phyloP scores from a whole-genome alignment of 148 eudicot species.

The Mesembryanthemum crystallinum region DNA sequence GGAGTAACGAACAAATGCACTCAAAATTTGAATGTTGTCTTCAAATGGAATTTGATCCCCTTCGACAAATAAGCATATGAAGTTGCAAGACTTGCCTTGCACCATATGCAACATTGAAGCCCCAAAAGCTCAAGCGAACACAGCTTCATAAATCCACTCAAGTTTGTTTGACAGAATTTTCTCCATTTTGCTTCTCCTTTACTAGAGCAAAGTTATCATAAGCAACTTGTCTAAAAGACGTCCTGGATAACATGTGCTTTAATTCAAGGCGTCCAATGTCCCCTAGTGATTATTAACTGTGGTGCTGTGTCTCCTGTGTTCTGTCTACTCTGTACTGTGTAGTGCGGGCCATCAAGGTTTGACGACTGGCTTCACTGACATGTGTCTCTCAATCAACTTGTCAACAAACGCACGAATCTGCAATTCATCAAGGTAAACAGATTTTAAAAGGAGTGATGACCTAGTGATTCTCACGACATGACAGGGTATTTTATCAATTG shows the following conservation, averaged over 20 bases:
- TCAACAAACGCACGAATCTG: slow-evolving; percentile 99
- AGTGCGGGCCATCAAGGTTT: slow-evolving; percentile 42
- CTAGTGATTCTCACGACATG: neutral
- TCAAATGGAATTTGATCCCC: slow-evolving; percentile 17
- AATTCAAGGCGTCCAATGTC: slow-evolving; percentile 7
- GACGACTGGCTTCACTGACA: slow-evolving; percentile 50
- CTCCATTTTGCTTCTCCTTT: neutral
- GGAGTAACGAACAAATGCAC: slow-evolving; percentile 31
- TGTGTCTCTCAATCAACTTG: slow-evolving; percentile 81
- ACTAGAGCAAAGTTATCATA: slow-evolving; percentile 1
- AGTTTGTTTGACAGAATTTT: slow-evolving; percentile 2
- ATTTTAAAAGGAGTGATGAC: neutral
- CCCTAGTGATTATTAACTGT: slow-evolving; percentile 9
- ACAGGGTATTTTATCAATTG: neutral
- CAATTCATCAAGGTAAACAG: slow-evolving; percentile 1
- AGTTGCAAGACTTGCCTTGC: slow-evolving; percentile 16
- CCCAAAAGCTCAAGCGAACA: slow-evolving; percentile 17
- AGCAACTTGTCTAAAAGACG: slow-evolving; percentile 10
- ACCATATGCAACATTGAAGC: slow-evolving; percentile 18
- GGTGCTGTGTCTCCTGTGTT: slow-evolving; percentile 8
- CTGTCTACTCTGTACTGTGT: neutral
- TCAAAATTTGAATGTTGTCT: slow-evolving; percentile 17
- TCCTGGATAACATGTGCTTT: neutral
- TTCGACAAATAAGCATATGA: slow-evolving; percentile 14
- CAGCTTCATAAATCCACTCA: slow-evolving; percentile 10